Evolutionary conservation across 768 basidiomycete species (phyloP).

Genomic region (Xerocomus spinulosus): DNA sequence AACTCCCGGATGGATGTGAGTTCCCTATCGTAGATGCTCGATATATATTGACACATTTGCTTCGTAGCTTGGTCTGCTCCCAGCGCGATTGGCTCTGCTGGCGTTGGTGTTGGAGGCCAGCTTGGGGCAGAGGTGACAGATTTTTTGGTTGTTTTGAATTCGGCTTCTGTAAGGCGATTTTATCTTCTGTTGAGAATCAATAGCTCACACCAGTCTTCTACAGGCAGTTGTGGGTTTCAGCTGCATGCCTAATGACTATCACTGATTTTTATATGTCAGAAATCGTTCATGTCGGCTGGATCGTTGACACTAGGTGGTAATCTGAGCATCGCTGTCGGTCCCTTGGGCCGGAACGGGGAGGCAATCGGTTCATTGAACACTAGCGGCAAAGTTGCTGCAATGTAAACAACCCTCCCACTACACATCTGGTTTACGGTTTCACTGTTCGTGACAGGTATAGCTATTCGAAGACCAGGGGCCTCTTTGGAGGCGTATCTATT

Average conservation of each 20-base stretch:
- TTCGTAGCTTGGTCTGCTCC: conserved; percentile 92
- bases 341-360: conserved; percentile 91
- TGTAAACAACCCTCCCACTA: conserved; percentile 44
- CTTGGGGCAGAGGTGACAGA: conserved; percentile 86
- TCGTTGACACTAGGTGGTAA: conserved; percentile 89
- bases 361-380: conserved; percentile 79
- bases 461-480: conserved; percentile 87
- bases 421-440: neutral
- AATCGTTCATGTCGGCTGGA: conserved; percentile 92
- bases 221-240: conserved; percentile 58
- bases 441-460: conserved; percentile 56
- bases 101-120: conserved; percentile 83
- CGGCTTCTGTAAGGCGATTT: conserved; percentile 62
- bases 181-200: conserved; percentile 1
- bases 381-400: conserved; percentile 85
- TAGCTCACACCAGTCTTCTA: neutral
- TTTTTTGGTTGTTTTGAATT: conserved; percentile 86
- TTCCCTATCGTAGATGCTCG: conserved; percentile 7
- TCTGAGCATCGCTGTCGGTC: conserved; percentile 84
- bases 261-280: conserved; percentile 35
- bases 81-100: conserved; percentile 90
- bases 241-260: neutral
- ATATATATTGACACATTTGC: conserved; percentile 28
- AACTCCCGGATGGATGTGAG: conserved; percentile 75
- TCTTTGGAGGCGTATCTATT: conserved; percentile 88